Evolutionary conservation across 2,329 filamentous ascomycete genomes (phyloP), one percentile per base, ranked within the genome.

Genomic region (Pseudonectria foliicola): DNA sequence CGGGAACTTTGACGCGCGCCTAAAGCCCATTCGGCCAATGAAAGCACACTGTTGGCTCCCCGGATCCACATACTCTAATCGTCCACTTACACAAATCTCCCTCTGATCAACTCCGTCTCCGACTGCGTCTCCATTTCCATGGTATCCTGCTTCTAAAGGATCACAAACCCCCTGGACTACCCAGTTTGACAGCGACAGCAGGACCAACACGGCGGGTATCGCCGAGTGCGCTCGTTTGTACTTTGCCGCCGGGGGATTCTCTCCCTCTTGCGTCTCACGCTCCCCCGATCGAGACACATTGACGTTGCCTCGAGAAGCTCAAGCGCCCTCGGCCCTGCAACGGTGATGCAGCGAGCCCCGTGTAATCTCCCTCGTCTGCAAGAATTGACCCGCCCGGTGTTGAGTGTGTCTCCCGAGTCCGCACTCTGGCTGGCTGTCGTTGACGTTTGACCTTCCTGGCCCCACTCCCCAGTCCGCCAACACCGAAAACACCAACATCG

Each of bases 371-470:
- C n/a, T n/a, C 18, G 18, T 21, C 18, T 21, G 18, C 18, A 21
- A 21, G 18, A 5, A 21, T 21, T n/a, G n/a, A 33, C 25, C 29
- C 24, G 25, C 26, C 34, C 14, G 12, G 31, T 29, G 48, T 51
- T 25, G 43, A 43, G 45, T 38, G 38, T 33, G 18, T 7, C 27
- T 33, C 26, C 12, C 27, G 28, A 33, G 32, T 24, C 40, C 51
- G 50, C 49, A 48, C 26, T 31, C 47, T 38, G 50, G 40, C 48
- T 53, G 49, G 49, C 40, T 51, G 36, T 49, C 49, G 24, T 40
- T 35, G 25, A 25, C 7, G 38, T 30, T 24, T 30, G 28, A 28
- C 33, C 29, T 32, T 29, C 28, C 23, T 30, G 30, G 25, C 33
- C 29, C 16, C 32, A 10, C 15, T 16, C 23, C 10, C 34, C 23